Evolutionary conservation across 139 green algal genomes (phyloP), one percentile per base, ranked within the genome.

Genomic region (Spirogloea muscicola): DNA sequence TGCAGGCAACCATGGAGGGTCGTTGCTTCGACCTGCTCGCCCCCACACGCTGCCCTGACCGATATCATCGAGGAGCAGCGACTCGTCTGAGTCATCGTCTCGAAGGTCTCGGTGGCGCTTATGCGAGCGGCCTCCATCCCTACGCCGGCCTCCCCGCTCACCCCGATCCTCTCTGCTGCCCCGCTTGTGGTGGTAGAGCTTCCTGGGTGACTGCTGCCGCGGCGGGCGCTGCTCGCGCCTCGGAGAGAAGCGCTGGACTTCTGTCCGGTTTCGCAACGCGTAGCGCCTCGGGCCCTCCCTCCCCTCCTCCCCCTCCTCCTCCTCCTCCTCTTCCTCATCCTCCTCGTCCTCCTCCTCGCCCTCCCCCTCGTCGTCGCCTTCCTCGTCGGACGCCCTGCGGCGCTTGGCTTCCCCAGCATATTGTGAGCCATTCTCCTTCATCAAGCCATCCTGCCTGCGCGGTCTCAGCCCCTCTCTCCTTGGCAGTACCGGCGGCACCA

Each of bases 181-280:
- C 31, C 44, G 31, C 36, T n/a, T 40, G 18, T 72, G 34, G 27
- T 18, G 5, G 5, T 41, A 34, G 33, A 40, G 72, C 42, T 27
- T 81, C 55, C 37, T 49, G 16, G 10, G 71, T 31, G 58, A 71
- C 29, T 42, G 21, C 44, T 59, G 3, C 60, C 55, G 33, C 10
- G 27, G 40, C 16, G 43, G 39, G 0, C 59, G 59, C 68, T 69
- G 66, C 34, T 85, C 72, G 34, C 34, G 49, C 33, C 58, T 44
- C 31, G 65, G 72, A 27, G 62, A 82, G 71, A 80, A 80, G 33
- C 55, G 67, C 43, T 72, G 75, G 44, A 68, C 65, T 58, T 70
- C 55, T 37, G 64, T 83, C 39, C 48, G 61, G 36, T 84, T 43
- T 74, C 79, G 63, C 31, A 76, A 31, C 21, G 68, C 68, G 40